Evolutionary conservation across 495 filamentous ascomycete genomes (phyloP), one percentile per base, ranked within the genome.

Genomic region (Hypoxylon trugodes): DNA sequence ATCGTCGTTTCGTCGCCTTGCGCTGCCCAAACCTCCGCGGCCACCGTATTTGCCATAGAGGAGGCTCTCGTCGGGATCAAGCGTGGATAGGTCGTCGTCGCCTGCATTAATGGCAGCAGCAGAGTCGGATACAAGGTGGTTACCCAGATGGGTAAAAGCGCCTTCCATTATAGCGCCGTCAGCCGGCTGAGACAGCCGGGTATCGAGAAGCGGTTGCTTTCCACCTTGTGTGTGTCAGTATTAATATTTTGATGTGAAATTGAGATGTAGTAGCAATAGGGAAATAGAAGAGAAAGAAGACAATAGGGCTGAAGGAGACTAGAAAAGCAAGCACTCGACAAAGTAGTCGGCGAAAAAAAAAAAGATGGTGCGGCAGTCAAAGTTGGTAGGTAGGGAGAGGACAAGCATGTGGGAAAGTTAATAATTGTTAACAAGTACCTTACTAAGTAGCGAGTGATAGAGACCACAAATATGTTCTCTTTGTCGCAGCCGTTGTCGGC

Each of bases 101-200:
- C 83, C 87, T 47, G 86, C 87, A 69, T 91, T 89, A 61, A 96
- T 93, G 25, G 86, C 85, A 28, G 86, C 85, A 21, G 84, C 84
- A 18, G 86, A 89, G 72, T 90, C 85, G 62, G 85, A 89, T 70
- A 90, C 86, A 60, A 92, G 81, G 75, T 93, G 89, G 73, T 92
- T 93, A 52, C 89, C 90, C 41, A 95, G 82, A 70, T 94, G 89
- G 51, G 89, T 94, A 69, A 95, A 95, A 52, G 90, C 90, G 69
- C 88, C 89, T 73, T 93, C 90, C 90, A 93, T 93, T 54, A 57
- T 76, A 52, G 59, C 33, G 61, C 64, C 46, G 59, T 61, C 46
- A 22, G 45, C 61, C 48, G 52, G 70, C 53, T 48, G 48, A 40
- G 67, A 57, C 53, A 53, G 47, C 48, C 59, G 56, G 35, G 9